Base-by-base conservation (phyloP, 352 stramenopile species). In the Phytopythium delawarense region DNA sequence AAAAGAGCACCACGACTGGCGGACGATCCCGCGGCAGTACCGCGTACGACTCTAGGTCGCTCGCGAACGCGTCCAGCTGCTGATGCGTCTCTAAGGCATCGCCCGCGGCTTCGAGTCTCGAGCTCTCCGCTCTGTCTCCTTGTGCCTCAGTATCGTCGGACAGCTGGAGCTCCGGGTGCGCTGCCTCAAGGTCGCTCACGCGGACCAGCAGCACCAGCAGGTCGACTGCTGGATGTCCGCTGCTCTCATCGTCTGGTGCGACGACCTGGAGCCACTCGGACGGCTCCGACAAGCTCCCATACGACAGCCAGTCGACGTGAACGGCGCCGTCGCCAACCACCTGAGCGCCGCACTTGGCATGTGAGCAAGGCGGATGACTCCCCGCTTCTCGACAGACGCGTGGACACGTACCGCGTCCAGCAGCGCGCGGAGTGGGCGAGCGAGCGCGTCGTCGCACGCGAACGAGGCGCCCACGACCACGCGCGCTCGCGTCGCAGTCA, bases 391-490 rank as follows among this genome's bases (percentile, higher is more conserved):
- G 42, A 28, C 37, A 3, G n/a, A 30, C 55, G 11, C 16, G 11
- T 61, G 53, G 7, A n/a, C 16, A 75, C 76, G 42, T 34, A 87
- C 81, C 61, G 87, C 66, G 21, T 60, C 62, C 30, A 88, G 68
- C 37, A 91, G 67, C 61, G 72, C 65, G 62, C 74, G 65, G 32
- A 91, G 68, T n/a, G 81, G 79, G 20, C 69, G 63, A 15, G 76
- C 81, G 30, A 90, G 62, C 39, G 73, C 68, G 53, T 76, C 76
- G 52, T 90, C 78, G 48, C 74, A 84, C 42, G 81, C 78, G 61
- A 90, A 90, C 8, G 81, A 78, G 54, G 69, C 76, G 58, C 78
- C 81, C 37, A 87, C 71, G 30, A 75, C 63, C 54, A 85, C 78
- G 52, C 61, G 74, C 42, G 54, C 37, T n/a, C 28, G 49, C 28